A percentile compares a stretch with the other conserved stretches of the same genome.
Conservation (phyloP, 768 basidiomycete genomes). For the Hirschioporus abietinus region DNA sequence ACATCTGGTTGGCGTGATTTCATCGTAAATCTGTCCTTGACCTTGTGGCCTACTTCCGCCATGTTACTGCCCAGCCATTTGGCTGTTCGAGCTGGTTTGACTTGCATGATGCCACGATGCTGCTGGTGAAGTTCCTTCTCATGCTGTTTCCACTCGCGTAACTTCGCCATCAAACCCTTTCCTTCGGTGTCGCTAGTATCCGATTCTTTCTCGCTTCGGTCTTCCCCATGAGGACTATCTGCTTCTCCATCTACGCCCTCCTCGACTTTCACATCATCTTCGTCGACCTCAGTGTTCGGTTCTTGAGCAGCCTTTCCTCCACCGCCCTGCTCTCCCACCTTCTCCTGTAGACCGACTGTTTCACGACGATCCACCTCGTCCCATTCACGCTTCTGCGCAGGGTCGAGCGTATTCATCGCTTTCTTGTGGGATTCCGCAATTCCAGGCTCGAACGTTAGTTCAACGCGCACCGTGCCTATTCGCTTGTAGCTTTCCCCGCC, state of each 20-base stretch:
- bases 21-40: constrained; percentile 35
- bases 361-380: constrained; percentile 15
- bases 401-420: constrained; percentile 18
- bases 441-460: constrained; percentile 25
- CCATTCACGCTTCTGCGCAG: constrained; percentile 22
- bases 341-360: constrained; percentile 6
- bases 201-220: constrained; percentile 13
- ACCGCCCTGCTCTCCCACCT: constrained; percentile 14
- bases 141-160: constrained; percentile 38
- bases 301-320: constrained; percentile 12
- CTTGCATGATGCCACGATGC: constrained; percentile 62
- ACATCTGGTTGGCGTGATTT: constrained; percentile 13
- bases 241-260: constrained; percentile 7
- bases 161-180: constrained; percentile 22
- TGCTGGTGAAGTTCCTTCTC: constrained; percentile 43
- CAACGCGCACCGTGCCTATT: constrained; percentile 22
- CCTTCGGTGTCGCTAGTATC: constrained; percentile 22
- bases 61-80: constrained; percentile 50
- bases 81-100: constrained; percentile 48
- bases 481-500: constrained; percentile 22
- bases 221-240: not conserved
- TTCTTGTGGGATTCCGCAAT: constrained; percentile 20
- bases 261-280: not conserved
- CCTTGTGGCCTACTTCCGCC: constrained; percentile 35
- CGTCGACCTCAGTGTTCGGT: constrained; percentile 13